Evolutionary conservation across 257 asterid genomes (phyloP).

Genomic region (Striga asiatica): DNA sequence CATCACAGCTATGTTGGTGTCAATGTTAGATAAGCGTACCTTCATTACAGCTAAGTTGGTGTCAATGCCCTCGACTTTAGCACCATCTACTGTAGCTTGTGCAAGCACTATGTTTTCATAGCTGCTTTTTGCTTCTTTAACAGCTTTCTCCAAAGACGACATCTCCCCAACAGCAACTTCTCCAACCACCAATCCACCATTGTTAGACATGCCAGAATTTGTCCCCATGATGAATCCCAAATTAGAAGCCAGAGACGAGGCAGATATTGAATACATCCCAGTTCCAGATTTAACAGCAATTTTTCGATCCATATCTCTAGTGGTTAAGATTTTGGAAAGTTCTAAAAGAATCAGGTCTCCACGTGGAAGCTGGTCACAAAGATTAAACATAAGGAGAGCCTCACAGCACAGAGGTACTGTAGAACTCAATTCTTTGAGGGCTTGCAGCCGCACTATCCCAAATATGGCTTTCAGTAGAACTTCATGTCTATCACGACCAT

Average conservation of each 20-base stretch:
- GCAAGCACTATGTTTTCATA: slow-evolving; percentile 62
- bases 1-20: slow-evolving; percentile 89
- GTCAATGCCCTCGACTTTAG: slow-evolving; percentile 83
- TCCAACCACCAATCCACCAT: slow-evolving; percentile 56
- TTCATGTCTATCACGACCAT: slow-evolving; percentile 64
- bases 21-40: slow-evolving; percentile 38
- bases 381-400: slow-evolving; percentile 81
- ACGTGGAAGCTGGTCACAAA: slow-evolving; percentile 86
- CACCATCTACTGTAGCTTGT: slow-evolving; percentile 85
- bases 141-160: slow-evolving; percentile 74
- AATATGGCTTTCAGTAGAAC: slow-evolving; percentile 70
- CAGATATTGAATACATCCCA: slow-evolving; percentile 50
- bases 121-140: slow-evolving; percentile 71
- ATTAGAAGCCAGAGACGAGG: slow-evolving; percentile 61
- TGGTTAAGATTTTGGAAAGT: slow-evolving; percentile 50
- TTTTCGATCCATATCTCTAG: slow-evolving; percentile 30
- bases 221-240: slow-evolving; percentile 61
- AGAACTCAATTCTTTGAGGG: slow-evolving; percentile 62
- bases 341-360: slow-evolving; percentile 84
- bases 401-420: slow-evolving; percentile 33
- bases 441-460: slow-evolving; percentile 81
- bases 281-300: slow-evolving; percentile 31
- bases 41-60: slow-evolving; percentile 89
- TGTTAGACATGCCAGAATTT: slow-evolving; percentile 30
- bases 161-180: slow-evolving; percentile 75